Percentiles rank a stretch among this genome's conserved stretches.
Conservation (phyloP, 225 moss, liverwort and hornwort species). For the Pseudisothecium myosuroides region DNA sequence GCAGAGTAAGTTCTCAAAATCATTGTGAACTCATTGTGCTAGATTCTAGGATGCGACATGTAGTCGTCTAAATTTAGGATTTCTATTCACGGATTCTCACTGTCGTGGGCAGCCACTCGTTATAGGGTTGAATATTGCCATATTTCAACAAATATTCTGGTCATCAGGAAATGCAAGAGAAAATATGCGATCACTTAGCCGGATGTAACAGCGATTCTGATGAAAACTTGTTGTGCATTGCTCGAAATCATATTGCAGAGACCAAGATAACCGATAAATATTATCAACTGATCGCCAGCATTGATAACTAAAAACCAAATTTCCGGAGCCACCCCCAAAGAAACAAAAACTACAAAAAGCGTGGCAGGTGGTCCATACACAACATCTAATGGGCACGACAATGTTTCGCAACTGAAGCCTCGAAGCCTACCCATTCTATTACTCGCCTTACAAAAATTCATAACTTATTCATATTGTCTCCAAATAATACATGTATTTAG, state of each 20-base stretch:
- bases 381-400: neutral
- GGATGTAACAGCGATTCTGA: neutral
- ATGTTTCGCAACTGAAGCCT: neutral
- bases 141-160: neutral
- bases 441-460: neutral
- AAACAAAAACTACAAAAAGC: too few relatives aligned
- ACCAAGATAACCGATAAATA: neutral
- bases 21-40: neutral
- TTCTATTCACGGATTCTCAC: neutral
- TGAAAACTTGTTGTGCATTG: neutral
- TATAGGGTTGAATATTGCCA: neutral
- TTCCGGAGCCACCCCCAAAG: neutral
- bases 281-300: neutral
- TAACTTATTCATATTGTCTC: neutral
- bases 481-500: neutral
- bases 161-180: neutral
- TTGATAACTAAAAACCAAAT: neutral
- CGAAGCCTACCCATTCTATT: neutral
- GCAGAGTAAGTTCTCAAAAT: too few relatives aligned
- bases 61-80: neutral
- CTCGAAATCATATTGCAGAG: neutral
- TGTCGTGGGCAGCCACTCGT: neutral
- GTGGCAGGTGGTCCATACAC: neutral
- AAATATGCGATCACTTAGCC: neutral
- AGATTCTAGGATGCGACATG: neutral